phyloP scores from a whole-genome alignment of 164 flowering plant species.

The Chloranthus sessilifolius region DNA sequence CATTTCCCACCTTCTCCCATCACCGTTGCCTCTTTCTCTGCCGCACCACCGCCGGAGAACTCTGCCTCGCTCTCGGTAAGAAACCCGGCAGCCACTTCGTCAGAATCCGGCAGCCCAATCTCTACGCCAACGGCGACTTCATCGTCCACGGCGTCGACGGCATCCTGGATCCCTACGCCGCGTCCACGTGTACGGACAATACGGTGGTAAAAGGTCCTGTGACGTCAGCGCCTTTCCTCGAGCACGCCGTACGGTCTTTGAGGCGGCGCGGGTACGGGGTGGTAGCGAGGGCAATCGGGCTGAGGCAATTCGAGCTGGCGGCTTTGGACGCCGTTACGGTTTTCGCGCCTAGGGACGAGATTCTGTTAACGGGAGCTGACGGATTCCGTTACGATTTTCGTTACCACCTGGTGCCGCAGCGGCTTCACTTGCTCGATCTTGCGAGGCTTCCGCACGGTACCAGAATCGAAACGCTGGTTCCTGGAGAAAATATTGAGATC shows the following conservation, averaged over 20 bases:
- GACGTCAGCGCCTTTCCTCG: constrained; percentile 9
- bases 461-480: too few relatives aligned
- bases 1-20: not conserved
- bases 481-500: too few relatives aligned
- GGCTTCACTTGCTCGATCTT: too few relatives aligned
- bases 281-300: constrained; percentile 17
- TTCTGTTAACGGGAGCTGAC: constrained; percentile 9
- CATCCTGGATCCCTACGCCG: constrained; percentile 14
- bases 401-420: constrained; percentile 20
- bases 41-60: constrained; percentile 5
- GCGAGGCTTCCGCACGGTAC: too few relatives aligned
- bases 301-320: constrained; percentile 11
- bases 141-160: constrained; percentile 26
- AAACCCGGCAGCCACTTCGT: constrained; percentile 8
- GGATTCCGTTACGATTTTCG: constrained; percentile 24
- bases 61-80: not conserved
- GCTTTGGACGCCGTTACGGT: constrained; percentile 13
- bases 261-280: constrained; percentile 13
- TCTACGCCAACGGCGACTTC: constrained; percentile 15
- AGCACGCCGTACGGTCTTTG: constrained; percentile 18
- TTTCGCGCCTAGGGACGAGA: constrained; percentile 18
- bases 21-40: constrained; percentile 4
- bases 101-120: constrained; percentile 21
- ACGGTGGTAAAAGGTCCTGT: too few relatives aligned
- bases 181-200: constrained; percentile 11